Conservation (phyloP, 2,329 filamentous ascomycete species). For the Colletotrichum paranaense region DNA sequence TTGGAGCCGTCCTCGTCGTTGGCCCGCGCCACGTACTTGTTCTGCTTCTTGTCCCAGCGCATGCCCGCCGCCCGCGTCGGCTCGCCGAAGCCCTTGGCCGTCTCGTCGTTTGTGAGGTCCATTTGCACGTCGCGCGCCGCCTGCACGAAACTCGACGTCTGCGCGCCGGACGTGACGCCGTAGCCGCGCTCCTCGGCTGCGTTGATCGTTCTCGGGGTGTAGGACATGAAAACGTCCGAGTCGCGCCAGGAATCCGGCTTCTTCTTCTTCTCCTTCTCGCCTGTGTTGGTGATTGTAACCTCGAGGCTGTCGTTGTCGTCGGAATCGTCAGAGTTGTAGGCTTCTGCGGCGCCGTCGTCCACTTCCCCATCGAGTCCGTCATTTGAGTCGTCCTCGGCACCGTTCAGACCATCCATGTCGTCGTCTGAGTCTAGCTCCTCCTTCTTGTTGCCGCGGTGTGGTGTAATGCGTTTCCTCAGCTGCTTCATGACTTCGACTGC, state of each 20-base stretch:
- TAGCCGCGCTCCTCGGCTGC: constrained; percentile 92
- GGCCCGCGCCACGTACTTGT: constrained; percentile 90
- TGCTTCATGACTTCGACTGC: constrained; percentile 82
- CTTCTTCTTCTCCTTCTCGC: constrained; percentile 58
- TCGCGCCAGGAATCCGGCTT: constrained; percentile 59
- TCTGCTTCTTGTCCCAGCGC: constrained; percentile 97
- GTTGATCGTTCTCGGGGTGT: constrained; percentile 84
- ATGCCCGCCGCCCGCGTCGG: constrained; percentile 76
- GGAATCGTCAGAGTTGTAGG: constrained; percentile 51
- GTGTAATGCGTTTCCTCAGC: constrained; percentile 76
- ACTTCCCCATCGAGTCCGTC: constrained; percentile 49
- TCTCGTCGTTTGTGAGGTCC: constrained; percentile 93
- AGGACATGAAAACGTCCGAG: constrained; percentile 95
- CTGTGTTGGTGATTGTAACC: constrained; percentile 75
- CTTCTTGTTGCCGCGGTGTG: constrained; percentile 56
- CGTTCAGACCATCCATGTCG: constrained; percentile 43
- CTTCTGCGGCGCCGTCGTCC: constrained; percentile 41
- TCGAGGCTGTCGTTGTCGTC: constrained; percentile 75
- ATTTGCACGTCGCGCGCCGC: constrained; percentile 89
- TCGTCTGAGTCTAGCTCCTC: constrained; percentile 48
- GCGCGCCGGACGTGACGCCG: constrained; percentile 86
- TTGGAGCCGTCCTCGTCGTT: constrained; percentile 96
- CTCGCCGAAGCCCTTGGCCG: constrained; percentile 81
- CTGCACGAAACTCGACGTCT: constrained; percentile 82
- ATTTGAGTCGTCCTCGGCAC: constrained; percentile 48